phyloP scores from a whole-genome alignment of 169 alveolate genomes.

The Babesia caballi region DNA sequence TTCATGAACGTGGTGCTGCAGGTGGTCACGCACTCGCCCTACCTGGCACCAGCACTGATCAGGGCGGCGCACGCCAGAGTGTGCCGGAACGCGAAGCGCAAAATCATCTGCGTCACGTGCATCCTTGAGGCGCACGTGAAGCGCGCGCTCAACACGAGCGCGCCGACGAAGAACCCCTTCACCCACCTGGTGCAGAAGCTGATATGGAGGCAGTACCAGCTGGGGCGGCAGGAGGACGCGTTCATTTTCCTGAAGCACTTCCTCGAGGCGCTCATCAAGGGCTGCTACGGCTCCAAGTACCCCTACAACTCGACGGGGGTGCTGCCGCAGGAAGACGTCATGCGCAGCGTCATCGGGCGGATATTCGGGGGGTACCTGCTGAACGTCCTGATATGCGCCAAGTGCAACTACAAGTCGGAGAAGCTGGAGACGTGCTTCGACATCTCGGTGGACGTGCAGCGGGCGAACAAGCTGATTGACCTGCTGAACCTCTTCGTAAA shows the following conservation, averaged over 20 bases:
- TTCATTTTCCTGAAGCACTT: conserved; percentile 69
- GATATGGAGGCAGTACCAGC: conserved; percentile 64
- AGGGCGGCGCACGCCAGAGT: conserved; percentile 54
- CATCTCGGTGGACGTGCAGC: conserved; percentile 66
- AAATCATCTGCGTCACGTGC: conserved; percentile 68
- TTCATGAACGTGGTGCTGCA: conserved; percentile 74
- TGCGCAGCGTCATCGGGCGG: conserved; percentile 46
- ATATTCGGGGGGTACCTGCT: conserved; percentile 50
- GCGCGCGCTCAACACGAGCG: conserved; percentile 26
- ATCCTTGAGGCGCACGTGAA: conserved; percentile 64
- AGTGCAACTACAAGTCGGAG: conserved; percentile 67
- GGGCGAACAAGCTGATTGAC: conserved; percentile 63
- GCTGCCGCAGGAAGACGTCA: conserved; percentile 29
- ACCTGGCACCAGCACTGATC: conserved; percentile 62
- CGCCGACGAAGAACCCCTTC: conserved; percentile 57
- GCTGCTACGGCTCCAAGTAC: conserved; percentile 49
- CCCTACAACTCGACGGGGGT: background rate
- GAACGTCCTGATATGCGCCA: conserved; percentile 33
- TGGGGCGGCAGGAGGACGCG: conserved; percentile 73
- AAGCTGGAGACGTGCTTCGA: conserved; percentile 74
- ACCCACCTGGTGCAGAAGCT: conserved; percentile 60
- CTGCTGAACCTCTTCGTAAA: conserved; percentile 51
- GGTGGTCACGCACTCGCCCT: conserved; percentile 69
- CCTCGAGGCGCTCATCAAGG: conserved; percentile 65
- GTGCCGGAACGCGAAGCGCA: conserved; percentile 53